Percentiles rank a stretch among this genome's conserved stretches.
Evolutionary conservation across 345 rosid genomes (phyloP).

Genomic region (Lepidium didymum): DNA sequence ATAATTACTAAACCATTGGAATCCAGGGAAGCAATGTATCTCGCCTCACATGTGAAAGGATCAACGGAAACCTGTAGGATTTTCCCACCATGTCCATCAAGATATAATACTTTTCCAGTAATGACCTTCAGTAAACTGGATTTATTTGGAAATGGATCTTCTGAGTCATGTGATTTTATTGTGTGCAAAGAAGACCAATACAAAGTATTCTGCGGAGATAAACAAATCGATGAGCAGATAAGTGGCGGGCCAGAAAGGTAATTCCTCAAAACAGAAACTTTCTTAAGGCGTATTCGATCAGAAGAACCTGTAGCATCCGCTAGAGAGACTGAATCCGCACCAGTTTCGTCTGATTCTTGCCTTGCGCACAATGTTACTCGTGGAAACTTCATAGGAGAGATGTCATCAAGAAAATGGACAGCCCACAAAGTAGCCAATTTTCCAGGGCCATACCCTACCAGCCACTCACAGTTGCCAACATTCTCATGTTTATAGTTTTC

Average conservation of each 20-base stretch:
- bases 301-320: conserved; percentile 28
- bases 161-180: conserved; percentile 25
- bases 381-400: conserved; percentile 70
- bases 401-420: conserved; percentile 82
- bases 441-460: conserved; percentile 83
- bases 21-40: conserved; percentile 70
- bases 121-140: conserved; percentile 30
- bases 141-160: conserved; percentile 32
- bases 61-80: conserved; percentile 59
- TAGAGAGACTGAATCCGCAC: conserved; percentile 24
- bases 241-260: conserved; percentile 50
- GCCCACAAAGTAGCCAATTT: conserved; percentile 64
- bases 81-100: conserved; percentile 62
- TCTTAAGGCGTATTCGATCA: conserved; percentile 38
- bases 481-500: conserved; percentile 34
- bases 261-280: conserved; percentile 50
- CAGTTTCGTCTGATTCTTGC: conserved; percentile 40
- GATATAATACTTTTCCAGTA: conserved; percentile 33
- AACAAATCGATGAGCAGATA: conserved; percentile 52
- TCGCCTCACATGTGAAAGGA: conserved; percentile 43
- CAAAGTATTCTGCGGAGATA: conserved; percentile 42
- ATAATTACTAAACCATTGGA: conserved; percentile 64
- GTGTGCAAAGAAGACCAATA: conserved; percentile 49
- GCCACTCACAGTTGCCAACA: conserved; percentile 72
- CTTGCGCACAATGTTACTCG: conserved; percentile 58